A percentile compares a stretch with the other conserved stretches of the same genome.
phyloP scores from a whole-genome alignment of 2,329 filamentous ascomycete species.

The Arthrinium phaeospermum region DNA sequence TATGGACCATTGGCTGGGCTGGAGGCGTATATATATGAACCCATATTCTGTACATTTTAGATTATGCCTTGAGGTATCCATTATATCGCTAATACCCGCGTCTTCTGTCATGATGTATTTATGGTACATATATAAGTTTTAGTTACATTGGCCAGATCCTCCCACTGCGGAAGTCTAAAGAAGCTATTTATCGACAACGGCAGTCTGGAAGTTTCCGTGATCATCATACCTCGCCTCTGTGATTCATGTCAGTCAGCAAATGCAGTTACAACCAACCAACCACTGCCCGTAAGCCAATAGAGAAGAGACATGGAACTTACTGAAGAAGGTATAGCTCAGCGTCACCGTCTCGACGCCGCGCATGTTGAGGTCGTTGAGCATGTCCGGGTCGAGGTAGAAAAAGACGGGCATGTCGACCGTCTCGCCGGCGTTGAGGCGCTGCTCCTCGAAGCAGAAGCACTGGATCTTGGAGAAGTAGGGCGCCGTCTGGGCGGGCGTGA shows the following conservation, averaged over 20 bases:
- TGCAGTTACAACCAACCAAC: neutral
- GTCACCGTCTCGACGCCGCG: conserved; percentile 93
- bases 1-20: too few relatives aligned
- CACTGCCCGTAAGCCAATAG: neutral
- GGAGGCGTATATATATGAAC: too few relatives aligned
- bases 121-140: conserved; percentile 1
- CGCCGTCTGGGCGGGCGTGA: conserved; percentile 93
- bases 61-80: neutral
- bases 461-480: conserved; percentile 99
- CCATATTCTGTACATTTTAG: neutral
- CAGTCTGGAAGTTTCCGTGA: conserved; percentile 67
- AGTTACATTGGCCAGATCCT: neutral
- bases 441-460: conserved; percentile 98
- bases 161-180: neutral
- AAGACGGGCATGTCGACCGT: conserved; percentile 99
- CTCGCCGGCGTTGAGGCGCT: conserved; percentile 91
- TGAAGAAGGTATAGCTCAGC: conserved; percentile 97
- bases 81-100: neutral
- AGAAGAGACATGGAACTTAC: conserved; percentile 59
- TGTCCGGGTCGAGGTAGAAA: conserved; percentile 97
- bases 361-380: conserved; percentile 92
- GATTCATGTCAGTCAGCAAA: neutral
- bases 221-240: conserved; percentile 85
- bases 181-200: conserved; percentile 8
- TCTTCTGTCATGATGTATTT: neutral